These are phyloP conservation scores for Discostella stelligera DNA, from an alignment of 352 stramenopile genomes.

Conservation along the genomic window DNA sequence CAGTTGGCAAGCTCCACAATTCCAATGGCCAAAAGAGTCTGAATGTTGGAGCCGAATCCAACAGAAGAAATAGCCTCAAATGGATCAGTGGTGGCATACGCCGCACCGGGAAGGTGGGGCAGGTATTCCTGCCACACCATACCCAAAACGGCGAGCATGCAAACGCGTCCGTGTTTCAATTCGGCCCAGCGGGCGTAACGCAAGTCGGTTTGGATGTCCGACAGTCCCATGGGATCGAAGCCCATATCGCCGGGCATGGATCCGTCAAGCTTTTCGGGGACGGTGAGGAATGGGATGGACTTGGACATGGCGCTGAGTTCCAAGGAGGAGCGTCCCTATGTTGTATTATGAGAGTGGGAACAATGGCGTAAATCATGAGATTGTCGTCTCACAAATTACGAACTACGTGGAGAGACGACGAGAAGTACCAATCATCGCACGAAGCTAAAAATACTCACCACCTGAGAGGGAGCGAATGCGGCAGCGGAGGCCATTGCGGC, in stretches of 20 bases:
- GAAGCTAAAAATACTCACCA: slow-evolving; percentile 36
- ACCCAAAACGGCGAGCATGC: slow-evolving; percentile 78
- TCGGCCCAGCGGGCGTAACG: slow-evolving; percentile 82
- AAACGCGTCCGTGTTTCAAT: slow-evolving; percentile 80
- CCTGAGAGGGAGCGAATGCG: slow-evolving; percentile 47
- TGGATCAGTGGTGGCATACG: slow-evolving; percentile 71
- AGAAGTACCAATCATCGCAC: neutral
- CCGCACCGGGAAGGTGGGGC: slow-evolving; percentile 72
- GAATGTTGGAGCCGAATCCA: slow-evolving; percentile 73
- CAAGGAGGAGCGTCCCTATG: slow-evolving; percentile 55
- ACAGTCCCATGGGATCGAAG: slow-evolving; percentile 83
- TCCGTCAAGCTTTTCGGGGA: slow-evolving; percentile 81
- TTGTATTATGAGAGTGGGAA: neutral
- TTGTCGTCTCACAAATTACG: neutral
- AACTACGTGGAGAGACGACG: slow-evolving; percentile 1
- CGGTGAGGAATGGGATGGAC: slow-evolving; percentile 78
- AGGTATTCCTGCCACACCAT: slow-evolving; percentile 78
- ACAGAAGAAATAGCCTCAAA: slow-evolving; percentile 71
- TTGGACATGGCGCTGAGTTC: slow-evolving; percentile 77
- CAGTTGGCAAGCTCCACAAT: slow-evolving; percentile 69
- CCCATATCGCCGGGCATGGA: slow-evolving; percentile 79
- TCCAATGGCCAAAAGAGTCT: slow-evolving; percentile 77
- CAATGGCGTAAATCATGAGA: neutral
- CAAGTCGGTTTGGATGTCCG: slow-evolving; percentile 82
- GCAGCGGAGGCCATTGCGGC: slow-evolving; percentile 34